Evolutionary conservation across 1,139 yeast genomes (phyloP), one percentile per base, ranked within the genome.

Genomic region (Schwanniomyces etchellsii): DNA sequence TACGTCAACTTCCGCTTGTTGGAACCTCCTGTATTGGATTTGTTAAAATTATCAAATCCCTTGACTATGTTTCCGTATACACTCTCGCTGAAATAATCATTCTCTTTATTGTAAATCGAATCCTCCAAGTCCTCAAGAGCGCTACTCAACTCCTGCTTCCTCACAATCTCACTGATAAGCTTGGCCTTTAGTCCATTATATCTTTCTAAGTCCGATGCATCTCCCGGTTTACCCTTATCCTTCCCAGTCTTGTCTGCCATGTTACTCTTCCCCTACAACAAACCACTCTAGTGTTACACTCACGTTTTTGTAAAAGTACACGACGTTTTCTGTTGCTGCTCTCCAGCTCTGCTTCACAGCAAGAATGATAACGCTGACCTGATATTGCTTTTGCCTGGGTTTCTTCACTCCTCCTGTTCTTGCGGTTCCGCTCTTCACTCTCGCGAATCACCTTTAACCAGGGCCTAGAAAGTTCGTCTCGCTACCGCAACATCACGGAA

Each of bases 1-100:
- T 81, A 76, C 5, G 67, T 65, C 12, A 74, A 61, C 42, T 77
- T 69, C 45, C 74, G 70, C 53, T 73, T 74, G 45, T 64, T 68
- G 32, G 68, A 64, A 30, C 33, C 31, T 10, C 60, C 46, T 7
- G 60, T 41, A 7, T 47, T 43, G n/a, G 60, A 53, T 48, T 83
- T 84, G 32, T 80, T 67, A 50, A 84, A 83, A 45, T 77, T 81
- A 35, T 89, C 96, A 49, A 88, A 89, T 1, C 97, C 97, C 42
- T 81, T 81, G 20, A 88, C 83, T 20, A 91, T 81, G 50, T 86
- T 86, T 0, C 95, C 96, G 35, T 77, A 74, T 6, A 69, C 59
- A 43, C 67, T 55, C 35, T 82, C 89, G 31, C 80, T 75, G 33
- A 91, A 74, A 50, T 91, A 89, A 18, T 75, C 75, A 5, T 83